Evolutionary conservation across 805 yeast species (phyloP).

Genomic region (Candida dendrica): DNA sequence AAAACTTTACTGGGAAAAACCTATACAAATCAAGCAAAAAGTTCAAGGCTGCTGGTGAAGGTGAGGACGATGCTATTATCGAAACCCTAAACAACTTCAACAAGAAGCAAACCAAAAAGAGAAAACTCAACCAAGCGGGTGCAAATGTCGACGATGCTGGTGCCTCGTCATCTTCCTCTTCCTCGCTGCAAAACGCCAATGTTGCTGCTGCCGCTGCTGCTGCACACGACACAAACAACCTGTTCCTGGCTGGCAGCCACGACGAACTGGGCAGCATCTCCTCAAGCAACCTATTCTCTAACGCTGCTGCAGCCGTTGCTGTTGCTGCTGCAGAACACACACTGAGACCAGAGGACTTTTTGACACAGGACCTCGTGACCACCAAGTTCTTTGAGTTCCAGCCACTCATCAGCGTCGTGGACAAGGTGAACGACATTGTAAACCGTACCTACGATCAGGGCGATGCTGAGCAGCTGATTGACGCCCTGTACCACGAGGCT

Average conservation of each 20-base stretch:
- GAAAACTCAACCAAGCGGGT: slow-evolving; percentile 5
- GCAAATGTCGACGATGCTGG: neutral
- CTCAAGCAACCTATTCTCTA: slow-evolving; percentile 3
- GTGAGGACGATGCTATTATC: slow-evolving; percentile 6
- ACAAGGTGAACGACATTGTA: slow-evolving; percentile 31
- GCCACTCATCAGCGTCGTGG: slow-evolving; percentile 25
- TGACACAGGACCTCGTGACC: slow-evolving; percentile 29
- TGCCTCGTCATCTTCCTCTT: neutral
- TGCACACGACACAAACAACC: slow-evolving; percentile 1
- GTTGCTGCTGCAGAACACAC: slow-evolving; percentile 16
- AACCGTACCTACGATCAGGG: slow-evolving; percentile 32
- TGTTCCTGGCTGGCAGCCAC: slow-evolving; percentile 17
- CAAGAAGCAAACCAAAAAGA: slow-evolving; percentile 9
- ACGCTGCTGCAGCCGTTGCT: slow-evolving; percentile 20
- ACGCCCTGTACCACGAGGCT: slow-evolving; percentile 31
- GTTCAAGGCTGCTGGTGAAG: slow-evolving; percentile 25
- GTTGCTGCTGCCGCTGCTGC: neutral
- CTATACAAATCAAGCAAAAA: slow-evolving; percentile 11
- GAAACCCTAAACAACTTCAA: slow-evolving; percentile 1
- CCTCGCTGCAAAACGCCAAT: slow-evolving; percentile 2
- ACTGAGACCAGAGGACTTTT: slow-evolving; percentile 20
- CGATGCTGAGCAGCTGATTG: slow-evolving; percentile 36
- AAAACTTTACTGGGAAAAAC: slow-evolving; percentile 41
- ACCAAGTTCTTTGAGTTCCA: slow-evolving; percentile 28
- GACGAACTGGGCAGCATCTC: slow-evolving; percentile 13